Base-by-base conservation (phyloP, 2,329 filamentous ascomycete genomes). In the Scedosporium apiospermum region DNA sequence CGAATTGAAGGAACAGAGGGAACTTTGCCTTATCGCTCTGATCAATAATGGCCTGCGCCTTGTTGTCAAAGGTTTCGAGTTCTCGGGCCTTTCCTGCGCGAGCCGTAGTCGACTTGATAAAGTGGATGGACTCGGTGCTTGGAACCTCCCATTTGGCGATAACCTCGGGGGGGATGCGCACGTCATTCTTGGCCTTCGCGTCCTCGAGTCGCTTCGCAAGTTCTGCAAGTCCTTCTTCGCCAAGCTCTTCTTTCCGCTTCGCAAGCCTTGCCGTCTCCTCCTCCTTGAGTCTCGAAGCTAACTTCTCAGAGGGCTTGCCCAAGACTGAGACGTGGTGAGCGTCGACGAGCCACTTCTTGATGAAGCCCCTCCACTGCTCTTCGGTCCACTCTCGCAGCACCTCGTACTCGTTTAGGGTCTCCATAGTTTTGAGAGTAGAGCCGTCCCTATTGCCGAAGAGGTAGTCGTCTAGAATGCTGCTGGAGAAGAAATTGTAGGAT, bases 1-100 rank as follows among this genome's bases (percentile, higher is more conserved):
- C 95, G 67, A 96, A 99, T 74, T 99, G 93, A n/a, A 99, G 82
- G 74, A 97, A 99, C 2, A 98, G 78, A 0, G 91, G 89, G n/a
- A 87, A 72, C 42, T 87, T 75, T 6, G 77, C 79, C 18, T 77
- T 67, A 44, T 82, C 80, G 49, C 91, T 85, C 14, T 81, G 78
- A 71, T 98, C 90, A 58, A 99, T 85, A 58, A 88, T 75, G 64
- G 85, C 81, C 73, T 99, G 95, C 4, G 91, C 84, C 3, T 82
- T 73, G 67, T 91, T 93, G 34, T 86, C 76, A 0, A 82, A 79
- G 26, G 81, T 76, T 0, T 92, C 93, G 58, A 92, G 77, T 65
- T 85, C 81, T 68, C 87, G 83, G 14, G 93, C 95, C 64, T 87
- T 77, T 34, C 95, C 95, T 57, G 90, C 88, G 27, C 92, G 85